phyloP scores from a whole-genome alignment of 2,329 filamentous ascomycete genomes.

The Aureobasidium musti region DNA sequence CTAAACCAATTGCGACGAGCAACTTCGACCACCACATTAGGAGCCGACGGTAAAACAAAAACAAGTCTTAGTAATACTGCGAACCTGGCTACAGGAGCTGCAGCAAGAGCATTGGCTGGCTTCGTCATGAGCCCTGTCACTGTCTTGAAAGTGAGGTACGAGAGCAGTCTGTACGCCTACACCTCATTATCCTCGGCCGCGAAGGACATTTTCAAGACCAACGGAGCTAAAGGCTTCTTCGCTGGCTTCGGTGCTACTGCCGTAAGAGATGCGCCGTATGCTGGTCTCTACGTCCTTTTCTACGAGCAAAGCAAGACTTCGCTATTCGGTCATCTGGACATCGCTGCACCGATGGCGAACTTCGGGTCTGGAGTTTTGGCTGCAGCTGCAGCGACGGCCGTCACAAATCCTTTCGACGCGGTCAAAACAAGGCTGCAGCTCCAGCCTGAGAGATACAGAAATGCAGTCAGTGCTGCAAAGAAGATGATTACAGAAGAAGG shows the following conservation, averaged over 20 bases:
- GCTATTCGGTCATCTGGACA: conserved; percentile 52
- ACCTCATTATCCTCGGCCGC: conserved; percentile 71
- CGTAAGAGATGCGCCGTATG: conserved; percentile 92
- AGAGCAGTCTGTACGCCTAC: conserved; percentile 84
- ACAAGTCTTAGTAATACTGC: conserved; percentile 74
- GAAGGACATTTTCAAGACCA: conserved; percentile 69
- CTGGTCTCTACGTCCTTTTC: conserved; percentile 88
- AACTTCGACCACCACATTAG: conserved; percentile 32
- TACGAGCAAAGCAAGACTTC: conserved; percentile 81
- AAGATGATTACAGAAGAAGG: conserved; percentile 84
- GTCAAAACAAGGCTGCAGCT: conserved; percentile 95
- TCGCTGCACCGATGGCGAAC: conserved; percentile 57
- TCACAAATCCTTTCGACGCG: conserved; percentile 96
- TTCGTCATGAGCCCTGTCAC: conserved; percentile 95
- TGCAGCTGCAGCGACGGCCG: conserved; percentile 76
- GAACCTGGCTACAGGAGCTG: conserved; percentile 82
- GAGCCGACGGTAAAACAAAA: background rate
- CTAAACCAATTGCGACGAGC: conserved; percentile 63
- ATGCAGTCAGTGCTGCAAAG: conserved; percentile 74
- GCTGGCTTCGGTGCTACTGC: conserved; percentile 92
- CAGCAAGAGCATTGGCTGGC: conserved; percentile 81
- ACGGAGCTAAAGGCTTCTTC: conserved; percentile 84
- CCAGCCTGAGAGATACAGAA: conserved; percentile 77
- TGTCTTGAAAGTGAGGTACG: conserved; percentile 94
- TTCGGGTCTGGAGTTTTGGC: conserved; percentile 80